Evolutionary conservation across 2,329 filamentous ascomycete genomes (phyloP).

Genomic region (Aspergillus arachidicola): DNA sequence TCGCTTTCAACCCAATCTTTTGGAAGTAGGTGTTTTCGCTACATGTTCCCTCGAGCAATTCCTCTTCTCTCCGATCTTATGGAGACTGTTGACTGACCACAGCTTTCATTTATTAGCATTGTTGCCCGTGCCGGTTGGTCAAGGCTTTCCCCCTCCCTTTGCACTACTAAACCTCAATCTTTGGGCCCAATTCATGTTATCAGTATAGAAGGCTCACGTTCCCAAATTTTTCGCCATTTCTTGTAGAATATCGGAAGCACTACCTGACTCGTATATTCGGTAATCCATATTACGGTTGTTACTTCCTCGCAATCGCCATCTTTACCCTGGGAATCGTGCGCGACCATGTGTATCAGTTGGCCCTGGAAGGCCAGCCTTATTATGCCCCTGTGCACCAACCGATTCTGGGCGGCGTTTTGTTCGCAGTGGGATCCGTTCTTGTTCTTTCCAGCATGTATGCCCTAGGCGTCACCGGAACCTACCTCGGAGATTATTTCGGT

Average conservation of each 20-base stretch:
- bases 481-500: conserved; percentile 97
- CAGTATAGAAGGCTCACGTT: conserved; percentile 14
- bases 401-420: conserved; percentile 69
- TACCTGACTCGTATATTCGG: conserved; percentile 86
- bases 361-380: conserved; percentile 73
- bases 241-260: conserved; percentile 84
- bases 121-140: conserved; percentile 75
- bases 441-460: conserved; percentile 89
- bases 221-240: conserved; percentile 17
- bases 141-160: conserved; percentile 11
- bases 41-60: neutral
- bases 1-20: conserved; percentile 97
- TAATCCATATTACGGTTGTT: conserved; percentile 78
- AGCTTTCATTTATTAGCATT: conserved; percentile 57
- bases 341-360: conserved; percentile 83
- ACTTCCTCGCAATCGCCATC: conserved; percentile 83
- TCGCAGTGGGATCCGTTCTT: conserved; percentile 76
- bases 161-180: conserved; percentile 9
- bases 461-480: conserved; percentile 91
- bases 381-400: conserved; percentile 71
- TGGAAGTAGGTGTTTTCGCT: conserved; percentile 76
- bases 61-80: neutral
- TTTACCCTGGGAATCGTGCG: conserved; percentile 89
- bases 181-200: neutral
- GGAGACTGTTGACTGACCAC: neutral